A percentile compares a stretch with the other conserved stretches of the same genome.
Evolutionary conservation across 2,329 filamentous ascomycete genomes (phyloP).

Genomic region (Ophiostoma triangulosporum): DNA sequence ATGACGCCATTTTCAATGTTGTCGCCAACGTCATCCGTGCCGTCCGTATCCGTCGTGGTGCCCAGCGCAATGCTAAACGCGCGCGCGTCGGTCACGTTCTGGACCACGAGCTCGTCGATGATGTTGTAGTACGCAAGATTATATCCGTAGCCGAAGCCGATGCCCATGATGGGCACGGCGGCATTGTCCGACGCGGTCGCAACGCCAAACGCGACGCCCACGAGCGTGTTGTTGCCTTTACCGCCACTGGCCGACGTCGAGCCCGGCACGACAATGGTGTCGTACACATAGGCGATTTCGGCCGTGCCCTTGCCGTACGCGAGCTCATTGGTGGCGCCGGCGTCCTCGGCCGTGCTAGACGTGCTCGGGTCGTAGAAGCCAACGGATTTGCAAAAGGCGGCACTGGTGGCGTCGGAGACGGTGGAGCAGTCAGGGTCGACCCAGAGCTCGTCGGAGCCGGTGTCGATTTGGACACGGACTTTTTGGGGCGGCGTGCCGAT

Average conservation of each 20-base stretch:
- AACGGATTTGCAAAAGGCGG: constrained; percentile 25
- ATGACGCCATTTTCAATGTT: constrained; percentile 17
- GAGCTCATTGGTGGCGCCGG: constrained; percentile 21
- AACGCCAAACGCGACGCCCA: constrained; percentile 44
- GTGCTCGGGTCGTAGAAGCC: constrained; percentile 25
- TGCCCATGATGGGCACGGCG: constrained; percentile 48
- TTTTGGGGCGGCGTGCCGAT: constrained; percentile 36
- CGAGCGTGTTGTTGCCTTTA: constrained; percentile 25
- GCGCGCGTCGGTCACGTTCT: constrained; percentile 31
- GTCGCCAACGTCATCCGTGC: constrained; percentile 5
- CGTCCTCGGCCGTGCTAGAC: constrained; percentile 22
- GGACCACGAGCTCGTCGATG: constrained; percentile 30
- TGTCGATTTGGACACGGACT: constrained; percentile 37
- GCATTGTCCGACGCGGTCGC: constrained; percentile 32
- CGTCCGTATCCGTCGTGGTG: constrained; percentile 11
- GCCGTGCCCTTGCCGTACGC: constrained; percentile 33
- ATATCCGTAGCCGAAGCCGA: constrained; percentile 43
- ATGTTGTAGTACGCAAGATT: constrained; percentile 30
- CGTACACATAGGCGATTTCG: constrained; percentile 27
- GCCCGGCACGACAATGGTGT: constrained; percentile 22
- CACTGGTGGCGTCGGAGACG: constrained; percentile 22
- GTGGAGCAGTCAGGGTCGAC: constrained; percentile 43
- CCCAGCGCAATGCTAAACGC: constrained; percentile 24
- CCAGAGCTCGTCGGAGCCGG: constrained; percentile 42
- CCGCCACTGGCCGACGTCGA: constrained; percentile 7